These are phyloP conservation scores for Fraxinus greggii DNA, from an alignment of 305 asterid species.

Conservation along the genomic window DNA sequence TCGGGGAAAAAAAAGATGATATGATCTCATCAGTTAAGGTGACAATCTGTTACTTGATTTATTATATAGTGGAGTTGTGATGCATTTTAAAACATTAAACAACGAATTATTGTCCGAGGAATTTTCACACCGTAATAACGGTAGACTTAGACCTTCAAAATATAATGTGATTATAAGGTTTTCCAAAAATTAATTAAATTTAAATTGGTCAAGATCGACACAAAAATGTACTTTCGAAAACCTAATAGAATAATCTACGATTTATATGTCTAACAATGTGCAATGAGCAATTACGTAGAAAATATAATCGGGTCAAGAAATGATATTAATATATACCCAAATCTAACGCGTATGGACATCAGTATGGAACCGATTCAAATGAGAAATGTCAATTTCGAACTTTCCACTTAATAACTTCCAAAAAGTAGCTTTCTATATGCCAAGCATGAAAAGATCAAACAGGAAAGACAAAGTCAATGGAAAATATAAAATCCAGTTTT, in stretches of 20 bases:
- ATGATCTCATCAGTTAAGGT: no score
- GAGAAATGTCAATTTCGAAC: background rate
- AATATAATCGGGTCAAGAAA: background rate
- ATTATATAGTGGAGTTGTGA: background rate
- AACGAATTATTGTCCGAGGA: background rate
- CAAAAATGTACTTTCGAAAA: background rate
- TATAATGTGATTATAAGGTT: background rate
- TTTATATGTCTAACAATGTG: background rate
- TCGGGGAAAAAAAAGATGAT: background rate
- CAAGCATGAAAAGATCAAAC: background rate
- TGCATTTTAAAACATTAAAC: background rate
- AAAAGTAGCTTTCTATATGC: background rate
- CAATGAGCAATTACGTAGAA: background rate
- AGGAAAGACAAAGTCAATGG: background rate
- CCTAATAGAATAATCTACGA: background rate
- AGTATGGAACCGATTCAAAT: background rate
- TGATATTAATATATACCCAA: background rate
- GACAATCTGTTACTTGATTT: background rate
- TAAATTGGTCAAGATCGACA: background rate
- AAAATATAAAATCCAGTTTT: background rate
- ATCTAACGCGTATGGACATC: background rate
- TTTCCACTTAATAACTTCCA: background rate
- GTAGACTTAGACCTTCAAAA: background rate
- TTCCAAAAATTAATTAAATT: no score
- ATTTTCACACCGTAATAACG: background rate